Base-by-base conservation (phyloP, 129 eudicot genomes). In the Erigeron canadensis region DNA sequence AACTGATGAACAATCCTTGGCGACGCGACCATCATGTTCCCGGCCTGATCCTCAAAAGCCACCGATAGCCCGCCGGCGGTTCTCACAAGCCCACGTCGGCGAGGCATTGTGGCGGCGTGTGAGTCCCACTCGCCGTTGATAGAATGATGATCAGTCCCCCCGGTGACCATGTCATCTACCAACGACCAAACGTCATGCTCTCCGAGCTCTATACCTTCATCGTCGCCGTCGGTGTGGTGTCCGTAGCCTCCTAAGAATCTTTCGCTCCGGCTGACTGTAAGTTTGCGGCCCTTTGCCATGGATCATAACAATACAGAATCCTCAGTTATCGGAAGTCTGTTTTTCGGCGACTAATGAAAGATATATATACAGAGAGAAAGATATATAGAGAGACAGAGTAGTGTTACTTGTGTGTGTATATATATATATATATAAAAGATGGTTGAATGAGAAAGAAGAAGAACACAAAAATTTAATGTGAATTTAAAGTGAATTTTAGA, bases 241-340 rank as follows among this genome's bases (percentile, higher is more conserved):
- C 71, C 65, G 75, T 81, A 79, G 72, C 84, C 80, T 10, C 98
- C 95, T 7, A 89, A 65, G 38, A 67, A 81, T 4, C 86, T 80
- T 55, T 92, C 98, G 82, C 96, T 92, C 59, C 85, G 88, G 78
- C 95, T 85, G 13, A 58, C 66, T 59, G 91, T 81, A 37, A 89
- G 73, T 84, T 72, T 84, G 45, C 93, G 93, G 44, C 86, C 90
- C 74, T 88, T 91, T 6, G 97, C 96, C 97, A 91, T 91, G 46
- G 59, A 75, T 75, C 81, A 76, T 55, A 70, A 69, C 65, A 71
- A 44, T 54, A 60, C 69, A 17, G 63, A 38, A 5, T 19, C 53
- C n/a, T 81, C 65, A 73, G 64, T 67, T 69, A 50, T 48, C 57
- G 67, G 62, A 70, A 28, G n/a, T 16, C 50, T 46, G 72, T 5